These are phyloP conservation scores for Candida nitratophila DNA, from an alignment of 805 yeast genomes.

Conservation along the genomic window DNA sequence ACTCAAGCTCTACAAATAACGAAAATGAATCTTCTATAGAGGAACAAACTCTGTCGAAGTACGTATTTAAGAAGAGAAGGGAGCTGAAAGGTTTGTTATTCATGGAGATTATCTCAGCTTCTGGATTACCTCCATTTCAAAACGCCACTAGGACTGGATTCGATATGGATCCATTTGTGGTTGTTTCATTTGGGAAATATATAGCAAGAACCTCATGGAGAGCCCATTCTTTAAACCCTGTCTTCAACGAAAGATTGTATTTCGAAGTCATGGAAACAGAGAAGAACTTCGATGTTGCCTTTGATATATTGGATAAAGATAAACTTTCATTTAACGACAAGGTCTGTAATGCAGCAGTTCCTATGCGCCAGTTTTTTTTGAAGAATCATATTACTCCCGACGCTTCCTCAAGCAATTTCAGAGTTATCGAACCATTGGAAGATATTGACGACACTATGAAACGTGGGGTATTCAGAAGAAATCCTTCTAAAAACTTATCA, in stretches of 20 bases:
- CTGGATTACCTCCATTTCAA: constrained; percentile 71
- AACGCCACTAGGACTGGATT: constrained; percentile 65
- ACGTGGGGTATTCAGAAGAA: constrained; percentile 12
- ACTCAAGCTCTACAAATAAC: constrained; percentile 3
- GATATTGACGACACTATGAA: background rate
- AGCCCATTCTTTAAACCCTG: constrained; percentile 76
- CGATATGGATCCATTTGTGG: constrained; percentile 96
- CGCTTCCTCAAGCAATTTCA: constrained; percentile 1
- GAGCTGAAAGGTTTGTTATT: constrained; percentile 63
- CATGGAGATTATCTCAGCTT: constrained; percentile 66
- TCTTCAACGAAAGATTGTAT: constrained; percentile 71
- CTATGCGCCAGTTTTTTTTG: constrained; percentile 32
- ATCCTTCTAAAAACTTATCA: constrained; percentile 8
- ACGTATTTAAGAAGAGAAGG: constrained; percentile 30
- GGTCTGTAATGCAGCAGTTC: constrained; percentile 60
- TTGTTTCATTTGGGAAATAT: constrained; percentile 74
- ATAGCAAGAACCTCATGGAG: constrained; percentile 82
- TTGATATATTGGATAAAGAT: constrained; percentile 80
- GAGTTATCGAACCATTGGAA: constrained; percentile 8
- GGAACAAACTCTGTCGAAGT: constrained; percentile 9
- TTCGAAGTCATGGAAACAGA: constrained; percentile 72
- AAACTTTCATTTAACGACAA: constrained; percentile 75
- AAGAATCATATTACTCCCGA: background rate
- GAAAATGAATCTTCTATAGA: background rate
- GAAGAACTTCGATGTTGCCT: constrained; percentile 53